phyloP scores from a whole-genome alignment of 768 basidiomycete species.

The Lepiota venenata region DNA sequence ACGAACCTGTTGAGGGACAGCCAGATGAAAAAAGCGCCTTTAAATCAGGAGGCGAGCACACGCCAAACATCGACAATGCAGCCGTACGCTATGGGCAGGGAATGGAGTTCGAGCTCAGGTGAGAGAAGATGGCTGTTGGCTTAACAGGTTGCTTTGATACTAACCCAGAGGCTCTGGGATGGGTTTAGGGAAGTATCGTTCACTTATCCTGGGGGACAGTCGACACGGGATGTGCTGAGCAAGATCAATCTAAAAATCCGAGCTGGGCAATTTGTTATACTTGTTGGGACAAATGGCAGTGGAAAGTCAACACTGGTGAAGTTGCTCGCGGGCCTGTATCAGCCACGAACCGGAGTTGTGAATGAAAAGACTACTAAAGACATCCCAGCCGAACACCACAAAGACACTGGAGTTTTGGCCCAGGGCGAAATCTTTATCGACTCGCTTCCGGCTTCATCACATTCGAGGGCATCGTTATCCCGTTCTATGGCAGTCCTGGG shows the following conservation, averaged over 20 bases:
- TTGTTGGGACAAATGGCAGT: slow-evolving; percentile 58
- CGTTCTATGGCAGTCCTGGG: slow-evolving; percentile 43
- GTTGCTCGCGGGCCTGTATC: slow-evolving; percentile 46
- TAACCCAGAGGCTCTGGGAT: not conserved
- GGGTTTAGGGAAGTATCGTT: slow-evolving; percentile 47
- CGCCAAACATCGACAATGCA: not conserved
- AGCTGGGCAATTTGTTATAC: slow-evolving; percentile 45
- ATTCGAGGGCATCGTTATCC: slow-evolving; percentile 37
- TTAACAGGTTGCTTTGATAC: no score
- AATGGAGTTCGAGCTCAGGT: slow-evolving; percentile 24
- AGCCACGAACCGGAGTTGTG: slow-evolving; percentile 22
- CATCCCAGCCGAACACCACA: not conserved
- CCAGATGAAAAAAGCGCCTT: not conserved
- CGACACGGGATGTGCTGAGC: slow-evolving; percentile 29
- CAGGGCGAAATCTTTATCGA: slow-evolving; percentile 44
- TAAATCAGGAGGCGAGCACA: not conserved
- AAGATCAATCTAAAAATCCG: slow-evolving; percentile 41
- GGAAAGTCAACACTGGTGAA: slow-evolving; percentile 54
- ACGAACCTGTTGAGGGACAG: slow-evolving; percentile 19
- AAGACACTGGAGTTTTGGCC: slow-evolving; percentile 5
- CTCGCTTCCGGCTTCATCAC: slow-evolving; percentile 32
- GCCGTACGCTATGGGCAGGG: slow-evolving; percentile 12
- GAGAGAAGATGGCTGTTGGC: not conserved
- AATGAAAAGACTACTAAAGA: not conserved
- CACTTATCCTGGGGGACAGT: slow-evolving; percentile 44